A percentile compares a stretch with the other conserved stretches of the same genome.
phyloP scores from a whole-genome alignment of 2,329 filamentous ascomycete species.

The Colletotrichum ledebouriae region DNA sequence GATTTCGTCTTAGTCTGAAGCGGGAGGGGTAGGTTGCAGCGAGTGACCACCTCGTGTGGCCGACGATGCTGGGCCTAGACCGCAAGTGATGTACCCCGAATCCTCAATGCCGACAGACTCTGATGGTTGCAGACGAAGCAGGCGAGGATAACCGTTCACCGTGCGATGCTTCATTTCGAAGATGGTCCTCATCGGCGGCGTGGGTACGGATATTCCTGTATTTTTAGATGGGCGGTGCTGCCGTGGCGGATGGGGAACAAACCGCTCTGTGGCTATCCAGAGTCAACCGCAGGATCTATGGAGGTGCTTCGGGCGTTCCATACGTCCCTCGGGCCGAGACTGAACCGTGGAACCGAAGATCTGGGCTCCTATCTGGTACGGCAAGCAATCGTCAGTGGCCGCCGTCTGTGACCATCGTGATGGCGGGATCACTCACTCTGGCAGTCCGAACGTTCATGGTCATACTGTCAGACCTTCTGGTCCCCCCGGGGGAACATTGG shows the following conservation, averaged over 20 bases:
- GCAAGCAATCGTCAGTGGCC: constrained; percentile 5
- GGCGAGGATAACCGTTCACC: too few species aligned
- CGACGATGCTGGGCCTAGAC: neutral
- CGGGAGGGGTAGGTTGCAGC: neutral
- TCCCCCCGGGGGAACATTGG: neutral
- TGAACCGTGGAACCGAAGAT: constrained; percentile 17
- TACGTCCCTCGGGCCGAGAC: constrained; percentile 22
- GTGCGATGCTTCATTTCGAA: too few species aligned
- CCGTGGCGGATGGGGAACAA: constrained; percentile 1
- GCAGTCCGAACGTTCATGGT: neutral
- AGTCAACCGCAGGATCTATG: neutral
- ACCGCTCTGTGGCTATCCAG: neutral
- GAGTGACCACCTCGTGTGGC: neutral
- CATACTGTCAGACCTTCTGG: constrained; percentile 25
- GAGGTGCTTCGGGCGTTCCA: neutral
- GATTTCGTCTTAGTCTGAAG: neutral
- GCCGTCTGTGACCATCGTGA: neutral
- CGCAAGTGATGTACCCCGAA: too few species aligned
- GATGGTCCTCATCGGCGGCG: neutral
- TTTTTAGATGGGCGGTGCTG: neutral
- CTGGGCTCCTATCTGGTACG: neutral
- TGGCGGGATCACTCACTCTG: neutral
- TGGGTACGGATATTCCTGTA: neutral
- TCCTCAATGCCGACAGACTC: too few species aligned
- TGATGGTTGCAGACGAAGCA: too few species aligned